Evolutionary conservation across 2,329 filamentous ascomycete species (phyloP), one percentile per base, ranked within the genome.

Genomic region (Aspergillus sp.): DNA sequence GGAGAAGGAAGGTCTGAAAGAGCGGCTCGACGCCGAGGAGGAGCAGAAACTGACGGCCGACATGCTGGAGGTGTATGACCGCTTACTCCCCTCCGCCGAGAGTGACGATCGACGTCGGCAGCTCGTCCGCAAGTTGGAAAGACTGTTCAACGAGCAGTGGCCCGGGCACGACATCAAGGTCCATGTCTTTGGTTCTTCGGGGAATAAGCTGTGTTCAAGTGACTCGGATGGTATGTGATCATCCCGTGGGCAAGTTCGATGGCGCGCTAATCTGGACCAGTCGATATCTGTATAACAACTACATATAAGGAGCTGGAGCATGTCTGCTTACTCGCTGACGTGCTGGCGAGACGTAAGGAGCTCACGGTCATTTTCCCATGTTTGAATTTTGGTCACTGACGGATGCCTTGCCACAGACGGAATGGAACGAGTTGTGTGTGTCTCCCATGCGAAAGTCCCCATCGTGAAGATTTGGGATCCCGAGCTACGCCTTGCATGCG

Each of bases 391-490:
- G 42, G 43, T 47, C 45, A 49, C 58, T 62, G 43, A 64, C 56
- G 43, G 43, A 59, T 47, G 48, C 49, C 36, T 47, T 45, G 45
- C 41, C 43, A 34, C 64, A 96, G 93, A 91, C 76, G 93, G 93
- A 36, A 99, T 99, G 94, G 84, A 97, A 71, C 90, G 90, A 65
- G 91, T 99, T 1, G 89, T 97, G 20, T 99, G 94, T 70, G 91
- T 97, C 48, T 91, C 91, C 23, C 89, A 88, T 40, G 94, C 94
- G 54, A 97, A 97, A 73, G 94, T 99, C 13, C 93, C 94, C 3
- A 99, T 99, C 66, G 94, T 99, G 62, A 97, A 97, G 77, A 89
- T 96, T 51, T 99, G 94, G 92, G 94, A 99, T 70, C 94, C 94
- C 3, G 91, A 96, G 70, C 79, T 97, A 52, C 80, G 87, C 59